These are phyloP conservation scores for Suillus paluster DNA, from an alignment of 768 basidiomycete species.

Conservation along the genomic window DNA sequence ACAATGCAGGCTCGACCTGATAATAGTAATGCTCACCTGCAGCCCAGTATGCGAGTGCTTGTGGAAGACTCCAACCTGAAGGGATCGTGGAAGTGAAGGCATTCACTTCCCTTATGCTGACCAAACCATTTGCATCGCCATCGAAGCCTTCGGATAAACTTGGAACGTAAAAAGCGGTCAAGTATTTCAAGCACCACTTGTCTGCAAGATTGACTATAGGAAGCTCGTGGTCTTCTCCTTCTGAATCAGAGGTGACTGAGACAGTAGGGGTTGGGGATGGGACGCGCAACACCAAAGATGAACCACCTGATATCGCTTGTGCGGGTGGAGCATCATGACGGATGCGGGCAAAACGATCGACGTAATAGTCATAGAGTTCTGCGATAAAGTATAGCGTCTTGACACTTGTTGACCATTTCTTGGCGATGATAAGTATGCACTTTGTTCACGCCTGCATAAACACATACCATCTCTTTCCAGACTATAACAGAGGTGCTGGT, in stretches of 20 bases:
- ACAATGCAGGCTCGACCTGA: conserved; percentile 30
- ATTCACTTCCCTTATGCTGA: conserved; percentile 40
- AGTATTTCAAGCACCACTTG: background rate
- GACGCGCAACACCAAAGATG: no score
- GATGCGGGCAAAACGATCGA: conserved; percentile 15
- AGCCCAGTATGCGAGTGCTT: conserved; percentile 41
- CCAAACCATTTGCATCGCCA: conserved; percentile 44
- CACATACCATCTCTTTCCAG: conserved; percentile 57
- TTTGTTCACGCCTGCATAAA: background rate
- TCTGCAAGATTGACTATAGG: background rate
- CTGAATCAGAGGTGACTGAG: no score
- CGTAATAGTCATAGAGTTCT: conserved; percentile 42
- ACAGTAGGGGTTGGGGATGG: no score
- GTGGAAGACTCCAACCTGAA: conserved; percentile 35
- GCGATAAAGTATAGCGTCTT: conserved; percentile 56
- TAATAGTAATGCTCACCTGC: conserved; percentile 26
- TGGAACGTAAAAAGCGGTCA: conserved; percentile 20
- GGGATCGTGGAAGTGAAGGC: conserved; percentile 34
- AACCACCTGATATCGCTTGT: no score
- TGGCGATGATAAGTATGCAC: conserved; percentile 20
- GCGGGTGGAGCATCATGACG: no score
- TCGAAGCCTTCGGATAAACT: conserved; percentile 45
- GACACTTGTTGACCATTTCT: conserved; percentile 55
- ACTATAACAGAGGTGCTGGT: conserved; percentile 50
- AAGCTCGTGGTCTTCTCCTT: no score